Evolutionary conservation across 23 red algal genomes (phyloP).

Genomic region (Gracilariopsis chorda): DNA sequence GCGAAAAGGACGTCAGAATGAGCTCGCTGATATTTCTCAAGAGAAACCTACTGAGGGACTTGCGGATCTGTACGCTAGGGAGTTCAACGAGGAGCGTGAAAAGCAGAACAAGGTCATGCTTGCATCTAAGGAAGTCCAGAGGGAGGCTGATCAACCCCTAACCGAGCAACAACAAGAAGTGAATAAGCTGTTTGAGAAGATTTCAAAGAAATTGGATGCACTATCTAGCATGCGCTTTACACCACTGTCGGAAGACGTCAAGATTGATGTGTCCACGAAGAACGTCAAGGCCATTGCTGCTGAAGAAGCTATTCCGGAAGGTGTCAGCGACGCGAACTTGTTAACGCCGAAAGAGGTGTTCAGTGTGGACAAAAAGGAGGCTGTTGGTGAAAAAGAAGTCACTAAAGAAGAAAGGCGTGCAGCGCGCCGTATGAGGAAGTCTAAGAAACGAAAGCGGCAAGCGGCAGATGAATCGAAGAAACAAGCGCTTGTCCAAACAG

Average conservation of each 20-base stretch:
- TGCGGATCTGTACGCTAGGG: conserved; percentile 55
- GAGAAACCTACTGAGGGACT: conserved; percentile 68
- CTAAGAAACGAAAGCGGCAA: not conserved
- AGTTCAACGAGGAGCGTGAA: conserved; percentile 44
- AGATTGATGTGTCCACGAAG: conserved; percentile 35
- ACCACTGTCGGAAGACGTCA: conserved; percentile 3
- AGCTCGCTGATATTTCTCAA: conserved; percentile 57
- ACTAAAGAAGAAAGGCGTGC: conserved; percentile 36
- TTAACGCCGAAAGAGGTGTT: conserved; percentile 66
- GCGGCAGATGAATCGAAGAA: not conserved
- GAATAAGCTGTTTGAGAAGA: conserved; percentile 47
- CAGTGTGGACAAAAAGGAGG: conserved; percentile 26
- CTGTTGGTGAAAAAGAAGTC: conserved; percentile 45
- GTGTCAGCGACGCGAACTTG: conserved; percentile 49
- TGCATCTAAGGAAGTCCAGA: not conserved
- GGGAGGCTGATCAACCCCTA: not conserved
- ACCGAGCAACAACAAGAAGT: conserved; percentile 65
- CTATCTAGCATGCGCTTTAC: conserved; percentile 64
- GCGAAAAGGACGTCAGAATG: not conserved
- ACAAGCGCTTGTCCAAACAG: not conserved
- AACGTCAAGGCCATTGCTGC: conserved; percentile 57
- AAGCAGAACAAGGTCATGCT: conserved; percentile 18
- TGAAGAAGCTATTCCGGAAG: conserved; percentile 87
- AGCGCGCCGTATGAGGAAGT: conserved; percentile 36
- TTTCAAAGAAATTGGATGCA: conserved; percentile 63